Conservation (phyloP, 2,329 filamentous ascomycete genomes). For the Phyllachora maydis region DNA sequence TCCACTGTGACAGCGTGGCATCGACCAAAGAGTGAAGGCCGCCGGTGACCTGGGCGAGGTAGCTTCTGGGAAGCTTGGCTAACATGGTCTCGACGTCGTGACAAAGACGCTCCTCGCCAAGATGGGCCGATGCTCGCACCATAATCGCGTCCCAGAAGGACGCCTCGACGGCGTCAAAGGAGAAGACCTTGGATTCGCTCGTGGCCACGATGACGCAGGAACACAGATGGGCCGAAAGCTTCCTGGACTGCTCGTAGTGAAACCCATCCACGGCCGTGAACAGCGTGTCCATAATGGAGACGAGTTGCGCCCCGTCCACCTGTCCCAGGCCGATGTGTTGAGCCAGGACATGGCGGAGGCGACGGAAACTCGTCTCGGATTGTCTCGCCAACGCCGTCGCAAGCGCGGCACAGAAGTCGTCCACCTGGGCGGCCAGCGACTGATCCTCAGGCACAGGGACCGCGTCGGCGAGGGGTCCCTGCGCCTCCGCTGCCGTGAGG, state of each 20-base stretch:
- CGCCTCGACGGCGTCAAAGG: conserved; percentile 1
- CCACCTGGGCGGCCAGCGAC: too few relatives aligned
- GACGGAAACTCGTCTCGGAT: too few relatives aligned
- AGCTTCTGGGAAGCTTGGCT: conserved; percentile 1
- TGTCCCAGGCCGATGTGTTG: conserved; percentile 4
- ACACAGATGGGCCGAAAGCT: conserved; percentile 3
- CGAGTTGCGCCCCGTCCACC: conserved; percentile 1
- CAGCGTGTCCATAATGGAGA: conserved; percentile 2
- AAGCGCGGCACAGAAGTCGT: too few relatives aligned
- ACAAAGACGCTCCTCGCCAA: conserved; percentile 4
- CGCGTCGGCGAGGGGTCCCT: too few relatives aligned
- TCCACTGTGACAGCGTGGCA: conserved; percentile 4
- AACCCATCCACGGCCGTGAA: conserved; percentile 4
- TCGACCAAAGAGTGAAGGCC: conserved; percentile 4
- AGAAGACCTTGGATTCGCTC: conserved; percentile 3
- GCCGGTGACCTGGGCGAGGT: conserved; percentile 1
- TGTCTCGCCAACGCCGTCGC: too few relatives aligned
- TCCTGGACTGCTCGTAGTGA: neutral
- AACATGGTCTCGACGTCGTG: conserved; percentile 4
- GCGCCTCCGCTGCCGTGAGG: neutral
- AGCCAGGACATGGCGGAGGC: conserved; percentile 2
- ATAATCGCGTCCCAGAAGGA: conserved; percentile 5
- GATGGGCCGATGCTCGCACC: conserved; percentile 3
- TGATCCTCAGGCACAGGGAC: too few relatives aligned
- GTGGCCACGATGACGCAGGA: conserved; percentile 4